Conservation (phyloP, 2,329 filamentous ascomycete genomes). For the Alternaria arborescens region DNA sequence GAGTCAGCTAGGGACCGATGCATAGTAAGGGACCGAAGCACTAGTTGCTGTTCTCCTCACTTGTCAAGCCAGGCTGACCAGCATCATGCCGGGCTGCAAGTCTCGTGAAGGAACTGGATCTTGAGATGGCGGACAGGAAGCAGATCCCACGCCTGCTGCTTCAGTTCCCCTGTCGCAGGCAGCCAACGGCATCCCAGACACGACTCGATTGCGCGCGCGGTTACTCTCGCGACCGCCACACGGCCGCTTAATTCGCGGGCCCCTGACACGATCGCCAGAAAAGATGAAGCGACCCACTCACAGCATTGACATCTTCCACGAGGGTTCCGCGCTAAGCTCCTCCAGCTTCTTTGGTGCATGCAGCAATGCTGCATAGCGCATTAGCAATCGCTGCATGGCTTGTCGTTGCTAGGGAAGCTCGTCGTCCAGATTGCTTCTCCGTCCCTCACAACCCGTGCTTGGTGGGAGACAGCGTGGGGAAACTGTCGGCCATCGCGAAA, state of each 20-base stretch:
- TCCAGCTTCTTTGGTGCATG: slow-evolving; percentile 3
- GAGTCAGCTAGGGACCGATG: slow-evolving; percentile 18
- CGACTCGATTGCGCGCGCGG: slow-evolving; percentile 33
- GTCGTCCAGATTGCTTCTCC: background rate
- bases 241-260: slow-evolving; percentile 17
- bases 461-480: slow-evolving; percentile 1
- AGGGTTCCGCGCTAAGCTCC: slow-evolving; percentile 15
- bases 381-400: slow-evolving; percentile 5
- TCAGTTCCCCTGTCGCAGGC: slow-evolving; percentile 22
- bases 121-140: slow-evolving; percentile 14
- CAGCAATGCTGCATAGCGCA: slow-evolving; percentile 15
- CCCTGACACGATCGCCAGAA: slow-evolving; percentile 20
- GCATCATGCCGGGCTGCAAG: slow-evolving; percentile 16
- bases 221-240: slow-evolving; percentile 19
- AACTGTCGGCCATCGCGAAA: background rate
- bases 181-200: slow-evolving; percentile 23
- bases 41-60: slow-evolving; percentile 8
- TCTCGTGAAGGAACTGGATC: slow-evolving; percentile 5
- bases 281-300: slow-evolving; percentile 23
- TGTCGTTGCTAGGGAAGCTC: slow-evolving; percentile 9
- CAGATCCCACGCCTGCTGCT: slow-evolving; percentile 1
- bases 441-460: background rate
- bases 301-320: slow-evolving; percentile 15
- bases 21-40: slow-evolving; percentile 13
- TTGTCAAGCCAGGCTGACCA: background rate